A percentile compares a stretch with the other conserved stretches of the same genome.
Evolutionary conservation across 306 rosid species (phyloP).

Genomic region (Canavalia ensiformis): DNA sequence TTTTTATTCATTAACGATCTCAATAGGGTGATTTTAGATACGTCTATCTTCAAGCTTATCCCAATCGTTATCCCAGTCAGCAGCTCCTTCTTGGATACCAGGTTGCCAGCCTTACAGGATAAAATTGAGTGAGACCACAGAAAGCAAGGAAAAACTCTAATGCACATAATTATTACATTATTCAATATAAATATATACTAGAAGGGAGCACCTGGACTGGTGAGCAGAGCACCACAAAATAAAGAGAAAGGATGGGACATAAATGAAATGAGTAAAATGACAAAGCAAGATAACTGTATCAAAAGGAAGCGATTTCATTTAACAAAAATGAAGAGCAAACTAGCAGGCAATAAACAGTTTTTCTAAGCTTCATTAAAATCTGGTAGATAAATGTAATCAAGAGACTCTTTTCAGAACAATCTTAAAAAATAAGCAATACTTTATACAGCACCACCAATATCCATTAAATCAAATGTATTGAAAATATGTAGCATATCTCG

Average conservation of each 20-base stretch:
- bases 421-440: not conserved
- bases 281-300: not conserved
- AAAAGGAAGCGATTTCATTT: not conserved
- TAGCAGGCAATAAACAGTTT: constrained; percentile 36
- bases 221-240: constrained; percentile 15
- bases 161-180: constrained; percentile 9
- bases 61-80: constrained; percentile 99
- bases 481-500: constrained; percentile 5
- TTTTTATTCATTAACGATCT: constrained; percentile 23
- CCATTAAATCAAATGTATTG: not conserved
- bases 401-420: not conserved
- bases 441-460: constrained; percentile 13
- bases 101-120: constrained; percentile 88
- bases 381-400: constrained; percentile 20
- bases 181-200: constrained; percentile 32
- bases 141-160: constrained; percentile 35
- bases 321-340: constrained; percentile 22
- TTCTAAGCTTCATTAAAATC: constrained; percentile 24
- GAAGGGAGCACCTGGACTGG: constrained; percentile 11
- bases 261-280: constrained; percentile 26
- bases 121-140: constrained; percentile 38
- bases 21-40: constrained; percentile 49
- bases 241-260: constrained; percentile 32
- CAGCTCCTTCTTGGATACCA: constrained; percentile 89
- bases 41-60: constrained; percentile 97